Conservation (phyloP, 768 basidiomycete genomes). For the Cubamyces sp. region DNA sequence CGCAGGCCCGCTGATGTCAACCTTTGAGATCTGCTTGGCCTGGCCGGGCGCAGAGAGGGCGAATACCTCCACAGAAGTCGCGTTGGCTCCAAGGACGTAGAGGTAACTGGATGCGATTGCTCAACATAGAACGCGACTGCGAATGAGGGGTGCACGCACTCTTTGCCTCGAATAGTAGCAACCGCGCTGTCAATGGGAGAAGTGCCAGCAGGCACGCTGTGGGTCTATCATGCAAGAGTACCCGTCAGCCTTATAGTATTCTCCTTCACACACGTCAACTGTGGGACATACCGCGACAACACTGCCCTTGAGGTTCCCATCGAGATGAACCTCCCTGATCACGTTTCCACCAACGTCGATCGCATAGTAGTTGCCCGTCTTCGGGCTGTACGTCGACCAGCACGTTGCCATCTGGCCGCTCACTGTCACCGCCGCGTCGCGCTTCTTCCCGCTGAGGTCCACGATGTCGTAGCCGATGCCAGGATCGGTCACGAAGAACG, state of each 20-base stretch:
- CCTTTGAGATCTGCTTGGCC: slow-evolving; percentile 37
- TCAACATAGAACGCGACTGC: not conserved
- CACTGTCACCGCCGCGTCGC: slow-evolving; percentile 24
- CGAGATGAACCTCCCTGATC: slow-evolving; percentile 50
- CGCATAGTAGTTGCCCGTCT: slow-evolving; percentile 37
- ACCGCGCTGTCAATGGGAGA: slow-evolving; percentile 35
- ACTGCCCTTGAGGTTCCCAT: slow-evolving; percentile 46
- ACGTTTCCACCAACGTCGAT: slow-evolving; percentile 32
- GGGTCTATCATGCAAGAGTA: slow-evolving; percentile 15
- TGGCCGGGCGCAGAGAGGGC: slow-evolving; percentile 44
- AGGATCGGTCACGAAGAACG: slow-evolving; percentile 34
- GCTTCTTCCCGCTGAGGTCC: slow-evolving; percentile 31
- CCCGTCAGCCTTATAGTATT: not conserved
- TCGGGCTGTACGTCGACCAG: slow-evolving; percentile 34
- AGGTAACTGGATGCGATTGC: slow-evolving; percentile 38
- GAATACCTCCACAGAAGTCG: slow-evolving; percentile 43
- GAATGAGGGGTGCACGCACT: slow-evolving; percentile 27
- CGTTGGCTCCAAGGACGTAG: slow-evolving; percentile 43
- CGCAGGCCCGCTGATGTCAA: slow-evolving; percentile 39
- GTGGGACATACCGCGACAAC: slow-evolving; percentile 45
- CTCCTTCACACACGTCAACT: no score
- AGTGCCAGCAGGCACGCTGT: slow-evolving; percentile 18
- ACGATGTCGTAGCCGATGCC: slow-evolving; percentile 36
- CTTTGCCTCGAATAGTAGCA: slow-evolving; percentile 34
- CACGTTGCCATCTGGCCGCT: slow-evolving; percentile 35